These are phyloP conservation scores for Moniliophthora roreri DNA, from an alignment of 1,284 basidiomycete genomes.

Conservation along the genomic window DNA sequence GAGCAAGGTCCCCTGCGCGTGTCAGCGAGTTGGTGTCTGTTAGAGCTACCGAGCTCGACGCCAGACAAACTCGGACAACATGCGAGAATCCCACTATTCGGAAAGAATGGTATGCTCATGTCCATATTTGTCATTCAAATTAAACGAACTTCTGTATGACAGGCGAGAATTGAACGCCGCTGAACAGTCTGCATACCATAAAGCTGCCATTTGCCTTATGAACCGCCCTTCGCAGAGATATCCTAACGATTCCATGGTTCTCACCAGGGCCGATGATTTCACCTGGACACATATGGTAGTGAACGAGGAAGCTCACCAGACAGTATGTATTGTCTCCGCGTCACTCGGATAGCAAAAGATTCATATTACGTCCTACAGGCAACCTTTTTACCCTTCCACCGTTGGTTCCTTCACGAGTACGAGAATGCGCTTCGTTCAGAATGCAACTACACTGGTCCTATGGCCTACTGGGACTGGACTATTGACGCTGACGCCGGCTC, in stretches of 20 bases:
- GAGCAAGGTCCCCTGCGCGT: too few species aligned
- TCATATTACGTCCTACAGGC: not conserved
- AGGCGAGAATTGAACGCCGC: not conserved
- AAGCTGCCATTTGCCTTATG: not conserved
- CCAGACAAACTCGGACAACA: not conserved
- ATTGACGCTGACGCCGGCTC: not conserved
- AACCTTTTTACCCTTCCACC: constrained; percentile 3
- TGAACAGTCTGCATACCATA: not conserved
- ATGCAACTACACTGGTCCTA: not conserved
- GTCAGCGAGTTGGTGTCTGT: too few species aligned
- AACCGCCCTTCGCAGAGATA: not conserved
- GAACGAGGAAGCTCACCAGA: not conserved
- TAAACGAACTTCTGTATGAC: not conserved
- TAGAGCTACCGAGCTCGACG: too few species aligned
- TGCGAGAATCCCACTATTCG: not conserved
- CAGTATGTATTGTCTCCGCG: not conserved
- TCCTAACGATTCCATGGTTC: not conserved
- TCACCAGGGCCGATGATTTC: not conserved
- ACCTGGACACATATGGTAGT: constrained; percentile 1
- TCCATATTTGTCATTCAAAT: not conserved
- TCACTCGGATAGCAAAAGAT: too few species aligned
- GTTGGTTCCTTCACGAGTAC: constrained; percentile 1
- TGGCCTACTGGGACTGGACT: constrained; percentile 4
- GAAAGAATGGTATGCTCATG: not conserved
- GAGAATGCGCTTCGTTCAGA: not conserved